Evolutionary conservation across 495 filamentous ascomycete genomes (phyloP), one percentile per base, ranked within the genome.

Genomic region (Podospora fimiseda): DNA sequence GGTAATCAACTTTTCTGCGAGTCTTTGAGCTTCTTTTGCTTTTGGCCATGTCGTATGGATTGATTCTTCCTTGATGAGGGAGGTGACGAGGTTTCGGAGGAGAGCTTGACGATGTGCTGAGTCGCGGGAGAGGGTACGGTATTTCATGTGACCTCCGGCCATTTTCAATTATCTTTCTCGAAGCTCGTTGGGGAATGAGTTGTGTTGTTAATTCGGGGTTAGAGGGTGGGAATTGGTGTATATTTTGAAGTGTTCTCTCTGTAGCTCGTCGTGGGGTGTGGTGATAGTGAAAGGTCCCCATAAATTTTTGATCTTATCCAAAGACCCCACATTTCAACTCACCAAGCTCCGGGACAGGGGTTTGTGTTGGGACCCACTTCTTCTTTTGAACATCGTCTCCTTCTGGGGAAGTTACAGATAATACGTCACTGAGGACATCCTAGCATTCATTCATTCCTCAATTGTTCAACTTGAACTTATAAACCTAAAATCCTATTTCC

Each of bases 11-110:
- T 91, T 90, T 63, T 98, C 93, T 36, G 93, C 93, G 22, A 96
- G 68, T 1, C 86, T 80, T 70, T 97, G 93, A 41, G 93, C 87
- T 74, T 98, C 93, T 70, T 97, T 98, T 24, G 93, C 93, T 74
- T 96, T 97, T 67, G 82, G 81, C 83, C 86, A 96, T 72, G 93
- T 95, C 21, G 93, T 98, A 43, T 81, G 82, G 74, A 98, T 95
- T 48, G 86, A 81, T 73, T 98, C 93, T 68, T 95, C 82, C 63
- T 86, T 76, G 75, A 98, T 82, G 51, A 98, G 86, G n/a, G 90
- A 92, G 53, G 90, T 95, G 63, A 97, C 89, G 41, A 98, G 79
- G 71, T 97, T 97, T 58, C 93, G 90, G 52, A 98, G 87, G 56
- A 98, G 81, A 50, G 93, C 91, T 72, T 92, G 82, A 64, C 93